Evolutionary conservation across 176 grass and related monocot genomes (phyloP), one percentile per base, ranked within the genome.

Genomic region (Luzula sylvatica): DNA sequence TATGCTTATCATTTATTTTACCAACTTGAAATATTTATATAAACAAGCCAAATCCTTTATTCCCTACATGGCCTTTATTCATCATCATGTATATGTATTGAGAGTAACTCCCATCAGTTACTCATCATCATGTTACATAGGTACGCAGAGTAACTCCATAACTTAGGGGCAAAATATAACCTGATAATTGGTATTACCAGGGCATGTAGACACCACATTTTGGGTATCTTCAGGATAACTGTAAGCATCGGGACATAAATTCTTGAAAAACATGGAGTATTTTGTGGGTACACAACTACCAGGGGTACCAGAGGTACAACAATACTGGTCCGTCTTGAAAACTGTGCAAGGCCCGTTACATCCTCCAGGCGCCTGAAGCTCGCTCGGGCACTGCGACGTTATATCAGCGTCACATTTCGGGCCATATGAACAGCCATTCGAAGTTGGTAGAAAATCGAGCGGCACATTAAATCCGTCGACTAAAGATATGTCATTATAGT

Each of bases 401-500:
- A 86, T 15, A 62, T 80, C 65, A 0, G 15, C 82, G 0, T 62
- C 11, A 53, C 78, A 87, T 3, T 38, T 29, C 2, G 58, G 8
- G 0, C 23, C 47, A 1, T 14, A 27, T 48, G 39, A 40, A 68
- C 73, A 77, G 2, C 57, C 25, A 7, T 41, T 46, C 14, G 20
- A 30, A 65, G 22, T 38, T 8, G 75, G 70, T 5, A 26, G n/a
- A 52, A 79, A 79, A 51, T 3, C 68, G 63, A 84, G 57, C 11
- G 81, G 81, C 26, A 84, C 38, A 52, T 84, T 84, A 74, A 79
- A 84, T 35, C 81, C 81, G 40, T 84, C 75, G 38, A 79, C 55
- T 39, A 81, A 69, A 52, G 82, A 87, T 67, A 87, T 40, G 68
- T 87, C 82, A 40, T 72, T 72, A 67, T 53, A 87, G 61, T 87